Evolutionary conservation across 768 basidiomycete genomes (phyloP).

Genomic region (Astraeus odoratus): DNA sequence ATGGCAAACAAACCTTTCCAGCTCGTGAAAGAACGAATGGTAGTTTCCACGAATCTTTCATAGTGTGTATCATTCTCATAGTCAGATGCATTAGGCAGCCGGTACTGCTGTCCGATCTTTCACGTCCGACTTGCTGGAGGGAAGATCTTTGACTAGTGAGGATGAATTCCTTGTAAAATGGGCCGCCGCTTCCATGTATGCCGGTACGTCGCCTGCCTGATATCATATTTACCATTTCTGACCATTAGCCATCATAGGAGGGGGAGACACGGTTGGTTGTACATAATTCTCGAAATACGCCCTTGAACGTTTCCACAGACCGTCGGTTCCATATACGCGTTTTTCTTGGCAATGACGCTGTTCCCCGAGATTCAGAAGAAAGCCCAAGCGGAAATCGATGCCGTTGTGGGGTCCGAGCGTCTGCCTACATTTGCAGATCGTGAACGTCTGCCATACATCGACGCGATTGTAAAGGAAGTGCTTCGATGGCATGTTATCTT

Average conservation of each 20-base stretch:
- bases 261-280: conserved; percentile 36
- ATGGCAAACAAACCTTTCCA: conserved; percentile 40
- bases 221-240: background rate
- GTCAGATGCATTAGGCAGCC: conserved; percentile 10
- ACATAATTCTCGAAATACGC: conserved; percentile 31
- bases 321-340: conserved; percentile 12
- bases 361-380: conserved; percentile 19
- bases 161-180: conserved; percentile 19
- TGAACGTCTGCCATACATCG: conserved; percentile 19
- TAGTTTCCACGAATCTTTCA: conserved; percentile 8
- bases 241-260: conserved; percentile 18
- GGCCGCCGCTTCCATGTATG: conserved; percentile 5
- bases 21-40: conserved; percentile 42
- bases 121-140: conserved; percentile 11
- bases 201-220: conserved; percentile 1
- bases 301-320: conserved; percentile 13
- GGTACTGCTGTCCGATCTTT: conserved; percentile 15
- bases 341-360: conserved; percentile 21
- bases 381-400: conserved; percentile 20
- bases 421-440: conserved; percentile 17
- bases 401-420: conserved; percentile 14
- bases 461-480: conserved; percentile 20
- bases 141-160: conserved; percentile 2
- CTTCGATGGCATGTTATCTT: conserved; percentile 16
- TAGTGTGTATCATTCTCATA: background rate